Evolutionary conservation across 768 basidiomycete genomes (phyloP).

Genomic region (Phlegmacium glaucopus): DNA sequence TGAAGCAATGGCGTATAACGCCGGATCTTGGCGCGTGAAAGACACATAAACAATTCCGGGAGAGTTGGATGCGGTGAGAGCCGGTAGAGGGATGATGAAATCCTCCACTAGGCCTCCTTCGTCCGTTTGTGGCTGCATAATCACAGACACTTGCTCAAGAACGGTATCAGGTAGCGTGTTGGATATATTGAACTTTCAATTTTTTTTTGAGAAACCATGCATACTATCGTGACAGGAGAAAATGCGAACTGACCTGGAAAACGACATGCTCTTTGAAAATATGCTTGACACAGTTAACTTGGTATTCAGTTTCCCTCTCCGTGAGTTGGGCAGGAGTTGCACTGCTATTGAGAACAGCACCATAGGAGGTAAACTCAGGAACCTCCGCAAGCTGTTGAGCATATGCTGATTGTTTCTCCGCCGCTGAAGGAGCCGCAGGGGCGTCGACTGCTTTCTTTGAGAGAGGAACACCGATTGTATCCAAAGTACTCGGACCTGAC

Average conservation of each 20-base stretch:
- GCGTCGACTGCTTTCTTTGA: constrained; percentile 53
- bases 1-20: constrained; percentile 74
- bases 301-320: constrained; percentile 97
- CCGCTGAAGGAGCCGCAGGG: constrained; percentile 77
- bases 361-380: constrained; percentile 83
- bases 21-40: constrained; percentile 80
- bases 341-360: constrained; percentile 84
- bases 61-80: constrained; percentile 64
- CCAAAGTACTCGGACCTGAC: constrained; percentile 82
- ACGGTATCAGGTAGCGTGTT: constrained; percentile 97
- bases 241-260: constrained; percentile 69
- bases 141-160: constrained; percentile 88
- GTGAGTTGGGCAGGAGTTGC: constrained; percentile 78
- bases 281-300: constrained; percentile 95
- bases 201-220: constrained; percentile 5
- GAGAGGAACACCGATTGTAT: constrained; percentile 75
- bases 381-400: constrained; percentile 81
- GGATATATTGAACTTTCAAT: constrained; percentile 85
- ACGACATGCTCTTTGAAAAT: constrained; percentile 94
- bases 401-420: constrained; percentile 87
- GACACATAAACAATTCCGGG: constrained; percentile 92
- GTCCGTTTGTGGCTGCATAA: constrained; percentile 80
- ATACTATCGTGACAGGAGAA: not conserved
- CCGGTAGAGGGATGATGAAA: constrained; percentile 85
- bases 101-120: constrained; percentile 83